Percentiles rank a stretch among this genome's conserved stretches.
phyloP scores from a whole-genome alignment of 805 yeast species.

The Ogataea zsoltii region DNA sequence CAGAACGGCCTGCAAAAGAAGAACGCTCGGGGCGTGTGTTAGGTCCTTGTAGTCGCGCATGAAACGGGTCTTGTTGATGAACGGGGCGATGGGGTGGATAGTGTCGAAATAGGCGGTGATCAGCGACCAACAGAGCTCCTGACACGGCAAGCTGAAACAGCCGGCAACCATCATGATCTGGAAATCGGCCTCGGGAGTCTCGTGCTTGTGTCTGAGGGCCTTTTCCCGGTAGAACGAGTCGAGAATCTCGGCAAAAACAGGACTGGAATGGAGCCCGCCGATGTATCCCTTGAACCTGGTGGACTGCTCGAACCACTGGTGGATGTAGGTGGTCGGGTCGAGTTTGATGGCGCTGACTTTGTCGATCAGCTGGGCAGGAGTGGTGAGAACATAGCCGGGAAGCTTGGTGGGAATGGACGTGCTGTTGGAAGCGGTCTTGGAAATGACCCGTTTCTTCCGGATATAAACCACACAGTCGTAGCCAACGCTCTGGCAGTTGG shows the following conservation, averaged over 20 bases:
- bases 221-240: constrained; percentile 11
- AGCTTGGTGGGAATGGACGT: constrained; percentile 15
- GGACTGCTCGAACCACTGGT: constrained; percentile 6
- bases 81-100: constrained; percentile 68
- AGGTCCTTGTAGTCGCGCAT: constrained; percentile 58
- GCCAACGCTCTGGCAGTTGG: constrained; percentile 67
- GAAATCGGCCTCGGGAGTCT: constrained; percentile 46
- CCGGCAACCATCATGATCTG: constrained; percentile 65
- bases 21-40: constrained; percentile 58
- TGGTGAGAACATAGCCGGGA: constrained; percentile 20
- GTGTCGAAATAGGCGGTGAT: constrained; percentile 59
- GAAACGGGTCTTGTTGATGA: constrained; percentile 61
- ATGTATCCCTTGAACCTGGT: constrained; percentile 27
- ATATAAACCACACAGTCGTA: constrained; percentile 69
- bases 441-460: constrained; percentile 45
- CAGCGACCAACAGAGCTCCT: constrained; percentile 59
- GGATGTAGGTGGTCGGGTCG: constrained; percentile 13
- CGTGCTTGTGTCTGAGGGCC: constrained; percentile 14
- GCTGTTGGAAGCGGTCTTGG: constrained; percentile 15
- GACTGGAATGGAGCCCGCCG: constrained; percentile 20
- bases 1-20: constrained; percentile 61
- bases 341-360: constrained; percentile 14
- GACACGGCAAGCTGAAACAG: constrained; percentile 67
- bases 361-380: constrained; percentile 1
- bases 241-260: constrained; percentile 10